Evolutionary conservation across 352 stramenopile genomes (phyloP), one percentile per base, ranked within the genome.

Genomic region (Phytophthora lateralis): DNA sequence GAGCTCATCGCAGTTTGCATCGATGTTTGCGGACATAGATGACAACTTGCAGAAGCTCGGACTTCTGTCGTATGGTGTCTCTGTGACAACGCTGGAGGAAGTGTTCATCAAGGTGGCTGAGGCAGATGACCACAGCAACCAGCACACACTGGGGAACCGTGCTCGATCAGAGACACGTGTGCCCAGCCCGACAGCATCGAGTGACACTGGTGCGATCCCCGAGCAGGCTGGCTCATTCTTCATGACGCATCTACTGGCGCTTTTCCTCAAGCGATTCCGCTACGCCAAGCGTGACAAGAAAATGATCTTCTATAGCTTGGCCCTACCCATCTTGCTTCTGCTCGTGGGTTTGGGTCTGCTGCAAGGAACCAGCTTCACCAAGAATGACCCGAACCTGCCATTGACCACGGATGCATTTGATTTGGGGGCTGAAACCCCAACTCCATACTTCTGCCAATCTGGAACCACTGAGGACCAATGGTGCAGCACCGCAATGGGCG

Each of bases 11-110:
- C 56, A 66, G 50, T 96, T 96, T 54, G 66, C 80, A 2, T 60
- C 54, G 3, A 67, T 96, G 46, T 89, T 97, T 72, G 55, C 61
- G 0, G 66, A 70, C 1, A 56, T 97, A 10, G 88, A 96, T 48
- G 37, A 43, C 1, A 34, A 83, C 1, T 46, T 89, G 2, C 7
- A 65, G 10, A 32, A 34, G 6, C 57, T 96, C 2, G 60, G 71
- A 0, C 26, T 85, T 18, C 47, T 86, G 1, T 89, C 71, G n/a
- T 88, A 85, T 41, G 72, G 71, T 24, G 66, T 85, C 34, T 95
- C 89, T n/a, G 95, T 98, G 11, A 91, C 85, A 0, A 89, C 85
- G 8, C 35, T 93, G n/a, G 85, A 93, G 47, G 79, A 92, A 55
- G 85, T 93, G 30, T 93, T 93, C 52, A 81, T 93, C 38, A 92